phyloP scores from a whole-genome alignment of 2,329 filamentous ascomycete genomes.

The Aspergillus sp. region DNA sequence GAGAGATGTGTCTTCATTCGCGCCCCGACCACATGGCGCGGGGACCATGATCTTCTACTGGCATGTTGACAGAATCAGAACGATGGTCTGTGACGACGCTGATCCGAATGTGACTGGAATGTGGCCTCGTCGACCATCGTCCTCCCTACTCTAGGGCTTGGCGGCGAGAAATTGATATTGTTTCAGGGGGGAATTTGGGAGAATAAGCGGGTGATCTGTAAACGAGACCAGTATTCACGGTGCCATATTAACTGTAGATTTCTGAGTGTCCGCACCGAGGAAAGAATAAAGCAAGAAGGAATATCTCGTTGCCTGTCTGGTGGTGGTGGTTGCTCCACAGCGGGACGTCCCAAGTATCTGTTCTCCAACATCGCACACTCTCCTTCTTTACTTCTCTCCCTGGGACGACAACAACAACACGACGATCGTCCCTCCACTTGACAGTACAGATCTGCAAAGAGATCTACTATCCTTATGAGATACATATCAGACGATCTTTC shows the following conservation, averaged over 20 bases:
- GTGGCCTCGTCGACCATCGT: not conserved
- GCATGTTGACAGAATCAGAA: not conserved
- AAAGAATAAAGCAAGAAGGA: not conserved
- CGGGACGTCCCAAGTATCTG: not conserved
- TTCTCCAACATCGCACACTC: not conserved
- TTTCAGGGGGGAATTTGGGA: no score
- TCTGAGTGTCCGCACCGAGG: not conserved
- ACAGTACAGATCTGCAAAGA: no score
- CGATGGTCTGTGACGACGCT: not conserved
- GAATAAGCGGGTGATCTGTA: no score
- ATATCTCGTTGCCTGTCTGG: not conserved
- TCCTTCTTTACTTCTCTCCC: not conserved
- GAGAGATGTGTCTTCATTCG: not conserved
- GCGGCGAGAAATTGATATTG: not conserved
- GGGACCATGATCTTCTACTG: not conserved
- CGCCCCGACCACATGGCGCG: constrained; percentile 1
- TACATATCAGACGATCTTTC: constrained; percentile 7
- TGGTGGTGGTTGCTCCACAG: not conserved
- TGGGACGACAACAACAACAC: no score
- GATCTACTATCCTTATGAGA: no score
- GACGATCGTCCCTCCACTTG: no score
- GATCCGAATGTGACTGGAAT: not conserved
- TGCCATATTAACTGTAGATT: not conserved
- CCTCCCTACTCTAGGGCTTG: not conserved
- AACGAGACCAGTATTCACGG: no score